Evolutionary conservation across 768 basidiomycete genomes (phyloP), one percentile per base, ranked within the genome.

Genomic region (Inosperma sp.): DNA sequence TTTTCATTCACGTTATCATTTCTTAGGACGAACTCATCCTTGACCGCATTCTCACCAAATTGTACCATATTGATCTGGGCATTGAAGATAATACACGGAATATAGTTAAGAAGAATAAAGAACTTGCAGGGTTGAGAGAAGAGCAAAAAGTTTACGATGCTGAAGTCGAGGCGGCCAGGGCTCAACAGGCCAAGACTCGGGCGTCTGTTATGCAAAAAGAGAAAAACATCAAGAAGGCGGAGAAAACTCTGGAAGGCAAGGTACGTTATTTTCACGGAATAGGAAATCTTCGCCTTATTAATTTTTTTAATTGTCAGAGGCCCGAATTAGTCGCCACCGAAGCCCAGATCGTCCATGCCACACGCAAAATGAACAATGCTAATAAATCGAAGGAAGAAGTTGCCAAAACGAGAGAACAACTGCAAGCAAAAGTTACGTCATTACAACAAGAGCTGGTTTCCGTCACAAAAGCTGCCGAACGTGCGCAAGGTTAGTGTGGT

Each of bases 31-130:
- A 86, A 44, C 75, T 92, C 21, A 83, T 93, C 33, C 76, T 94
- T 7, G 82, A 80, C 21, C 86, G 93, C 34, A 77, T 91, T 3
- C 73, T 98, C 13, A 93, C 88, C 75, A 90, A 87, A 63, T 69
- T 99, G 5, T 97, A 79, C 62, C 91, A 95, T 66, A 88, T 98
- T 51, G 88, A 95, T 64, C 75, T 86, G 57, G 80, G 81, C 5
- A 87, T 98, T 29, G 83, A 87, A 58, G 73, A 71, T 39, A 88
- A 91, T 51, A 80, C 83, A 1, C 71, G 74, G 17, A 75, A 79
- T 40, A 88, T 98, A 52, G 78, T 82, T 39, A 74, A 73, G 48
- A 85, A 87, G 62, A 93, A 88, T 62, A 81, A 80, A 43, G 79
- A 84, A 10, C 74, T 98, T 14, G 72, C 72, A 1, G 81, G 78